Conservation (phyloP, 2,329 filamentous ascomycete genomes). For the Polytolypa hystricis region DNA sequence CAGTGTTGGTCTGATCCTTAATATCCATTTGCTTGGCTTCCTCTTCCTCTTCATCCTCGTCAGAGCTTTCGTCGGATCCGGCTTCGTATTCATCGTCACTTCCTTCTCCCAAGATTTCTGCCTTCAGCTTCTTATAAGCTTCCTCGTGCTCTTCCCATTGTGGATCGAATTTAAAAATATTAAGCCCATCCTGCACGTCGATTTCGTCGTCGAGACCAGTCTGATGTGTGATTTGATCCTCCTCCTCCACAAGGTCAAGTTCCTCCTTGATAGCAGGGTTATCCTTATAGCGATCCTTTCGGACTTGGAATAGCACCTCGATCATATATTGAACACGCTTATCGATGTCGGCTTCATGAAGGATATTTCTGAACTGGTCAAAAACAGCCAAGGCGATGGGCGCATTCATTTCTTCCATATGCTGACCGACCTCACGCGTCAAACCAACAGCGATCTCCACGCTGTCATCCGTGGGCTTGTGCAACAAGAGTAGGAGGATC, state of each 20-base stretch:
- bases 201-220: conserved; percentile 73
- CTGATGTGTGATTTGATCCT: conserved; percentile 92
- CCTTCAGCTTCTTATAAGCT: conserved; percentile 79
- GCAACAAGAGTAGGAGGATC: conserved; percentile 78
- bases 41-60: conserved; percentile 62
- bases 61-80: conserved; percentile 50
- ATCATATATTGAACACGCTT: conserved; percentile 99
- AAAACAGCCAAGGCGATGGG: conserved; percentile 83
- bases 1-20: conserved; percentile 94
- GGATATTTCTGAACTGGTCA: conserved; percentile 87
- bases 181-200: conserved; percentile 74
- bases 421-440: conserved; percentile 84
- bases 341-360: conserved; percentile 94
- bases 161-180: conserved; percentile 89
- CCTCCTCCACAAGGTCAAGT: conserved; percentile 88
- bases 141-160: conserved; percentile 87
- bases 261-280: conserved; percentile 85
- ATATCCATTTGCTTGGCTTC: conserved; percentile 83
- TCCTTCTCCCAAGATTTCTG: conserved; percentile 88
- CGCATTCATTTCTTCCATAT: conserved; percentile 88
- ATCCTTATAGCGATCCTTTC: conserved; percentile 94
- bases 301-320: conserved; percentile 90
- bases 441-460: conserved; percentile 95
- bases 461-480: conserved; percentile 93
- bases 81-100: conserved; percentile 69